Evolutionary conservation across 2,329 filamentous ascomycete species (phyloP).

Genomic region (Aspergillus felis): DNA sequence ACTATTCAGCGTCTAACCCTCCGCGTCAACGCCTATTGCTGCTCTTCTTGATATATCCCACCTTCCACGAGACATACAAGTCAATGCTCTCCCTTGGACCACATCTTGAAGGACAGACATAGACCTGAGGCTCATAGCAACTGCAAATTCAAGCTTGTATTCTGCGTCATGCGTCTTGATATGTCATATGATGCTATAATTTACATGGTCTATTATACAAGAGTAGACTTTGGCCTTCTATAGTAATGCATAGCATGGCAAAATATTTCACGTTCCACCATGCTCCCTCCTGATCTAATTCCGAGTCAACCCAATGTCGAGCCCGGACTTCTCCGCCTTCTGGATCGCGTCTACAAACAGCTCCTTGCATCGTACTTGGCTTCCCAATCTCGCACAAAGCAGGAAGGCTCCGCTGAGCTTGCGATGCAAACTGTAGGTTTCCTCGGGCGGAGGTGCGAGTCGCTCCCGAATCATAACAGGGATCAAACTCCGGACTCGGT

Average conservation of each 20-base stretch:
- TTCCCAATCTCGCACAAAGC: conserved; percentile 81
- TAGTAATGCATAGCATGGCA: not conserved
- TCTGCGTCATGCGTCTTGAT: too few species aligned
- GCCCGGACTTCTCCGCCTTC: conserved; percentile 22
- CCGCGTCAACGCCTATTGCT: too few species aligned
- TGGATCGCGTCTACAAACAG: conserved; percentile 57
- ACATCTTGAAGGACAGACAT: too few species aligned
- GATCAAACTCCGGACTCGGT: conserved; percentile 81
- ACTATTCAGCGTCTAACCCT: too few species aligned
- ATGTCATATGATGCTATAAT: not conserved
- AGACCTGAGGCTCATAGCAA: too few species aligned
- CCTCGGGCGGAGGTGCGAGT: conserved; percentile 86
- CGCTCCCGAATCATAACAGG: conserved; percentile 90
- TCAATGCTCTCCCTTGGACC: too few species aligned
- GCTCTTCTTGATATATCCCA: too few species aligned
- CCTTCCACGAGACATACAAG: too few species aligned
- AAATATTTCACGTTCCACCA: not conserved
- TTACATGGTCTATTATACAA: conserved; percentile 3
- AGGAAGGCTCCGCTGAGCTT: conserved; percentile 95
- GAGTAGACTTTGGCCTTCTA: not conserved
- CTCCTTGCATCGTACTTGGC: conserved; percentile 73
- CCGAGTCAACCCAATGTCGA: conserved; percentile 1
- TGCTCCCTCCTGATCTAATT: not conserved
- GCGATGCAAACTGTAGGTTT: conserved; percentile 92
- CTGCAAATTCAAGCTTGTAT: too few species aligned